A percentile compares a stretch with the other conserved stretches of the same genome.
These are phyloP conservation scores for Talaromyces sp. DNA, from an alignment of 2,329 filamentous ascomycete genomes.

Conservation along the genomic window DNA sequence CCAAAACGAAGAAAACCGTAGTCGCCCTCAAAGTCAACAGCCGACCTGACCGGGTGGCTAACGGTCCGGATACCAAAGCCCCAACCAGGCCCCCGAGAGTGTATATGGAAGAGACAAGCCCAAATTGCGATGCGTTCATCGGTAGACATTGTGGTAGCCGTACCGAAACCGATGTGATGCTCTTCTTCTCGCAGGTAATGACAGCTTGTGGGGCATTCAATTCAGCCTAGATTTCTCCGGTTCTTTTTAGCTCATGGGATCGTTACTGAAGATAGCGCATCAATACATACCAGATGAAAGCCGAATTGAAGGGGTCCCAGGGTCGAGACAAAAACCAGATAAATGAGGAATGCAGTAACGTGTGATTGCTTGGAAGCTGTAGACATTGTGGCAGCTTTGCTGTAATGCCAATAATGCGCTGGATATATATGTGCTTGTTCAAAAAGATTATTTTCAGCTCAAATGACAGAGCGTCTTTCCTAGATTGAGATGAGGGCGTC, in stretches of 20 bases:
- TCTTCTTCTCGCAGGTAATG: constrained; percentile 74
- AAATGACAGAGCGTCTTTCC: neutral
- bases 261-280: neutral
- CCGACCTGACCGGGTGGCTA: constrained; percentile 75
- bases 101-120: constrained; percentile 83
- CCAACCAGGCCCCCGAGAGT: constrained; percentile 84
- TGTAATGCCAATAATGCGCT: neutral
- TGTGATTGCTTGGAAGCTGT: constrained; percentile 18
- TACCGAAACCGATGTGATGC: constrained; percentile 35
- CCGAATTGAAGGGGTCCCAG: constrained; percentile 91
- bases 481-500: neutral
- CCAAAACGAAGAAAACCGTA: constrained; percentile 70
- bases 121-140: constrained; percentile 79
- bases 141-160: constrained; percentile 71
- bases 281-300: constrained; percentile 72
- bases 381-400: neutral
- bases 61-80: constrained; percentile 72
- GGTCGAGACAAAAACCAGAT: constrained; percentile 71
- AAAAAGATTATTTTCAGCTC: neutral
- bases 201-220: constrained; percentile 93
- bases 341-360: constrained; percentile 72
- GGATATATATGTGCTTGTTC: neutral
- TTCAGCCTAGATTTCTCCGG: constrained; percentile 62
- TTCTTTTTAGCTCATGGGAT: neutral
- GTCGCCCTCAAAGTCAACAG: constrained; percentile 73